Base-by-base conservation (phyloP, 2,329 filamentous ascomycete species). In the Ophiostoma perfectum region DNA sequence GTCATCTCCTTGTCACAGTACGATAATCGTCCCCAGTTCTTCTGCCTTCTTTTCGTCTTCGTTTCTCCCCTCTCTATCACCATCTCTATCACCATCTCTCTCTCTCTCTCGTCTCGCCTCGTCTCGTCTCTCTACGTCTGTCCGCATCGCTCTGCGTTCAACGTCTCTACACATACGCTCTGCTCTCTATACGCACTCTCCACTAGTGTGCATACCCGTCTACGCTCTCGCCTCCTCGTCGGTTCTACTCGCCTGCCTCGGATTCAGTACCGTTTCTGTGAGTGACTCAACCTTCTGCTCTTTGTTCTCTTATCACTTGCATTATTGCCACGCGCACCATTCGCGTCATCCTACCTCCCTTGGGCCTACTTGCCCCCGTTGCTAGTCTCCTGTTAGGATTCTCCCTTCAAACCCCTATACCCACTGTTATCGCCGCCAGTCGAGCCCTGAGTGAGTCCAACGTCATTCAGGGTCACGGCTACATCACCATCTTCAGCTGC, bases 1-100 rank as follows among this genome's bases (percentile, higher is more conserved):
- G 81, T 84, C 77, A 78, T 80, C 81, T 81, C 79, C 80, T 70
- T 81, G 84, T 86, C 84, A 84, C 84, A 84, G 84, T 83, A 81
- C 79, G 83, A 83, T 82, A 78, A 79, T 86, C 83, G 81, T 83
- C 79, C 62, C 78, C 83, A 85, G 83, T 68, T 70, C 71, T 81
- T 77, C 75, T 79, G 78, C 75, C 75, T 72, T 69, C 67, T 71
- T 73, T 58, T 60, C 63, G 36, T 66, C 52, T 42, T 67, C 38
- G 64, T 52, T 41, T 65, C 44, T 52, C 64, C 45, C 39, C n/a
- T 44, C 63, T 41, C 63, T 39, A 27, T 27, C 27, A 27, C 27
- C 27, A 27, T 27, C 27, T 27, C 27, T 27, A 27, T 27, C 27
- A 27, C 27, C 27, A 27, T 27, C 12, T 55, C 47, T 49, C 42